phyloP scores from a whole-genome alignment of 495 filamentous ascomycete species.

The Thermothielavioides terrestris region DNA sequence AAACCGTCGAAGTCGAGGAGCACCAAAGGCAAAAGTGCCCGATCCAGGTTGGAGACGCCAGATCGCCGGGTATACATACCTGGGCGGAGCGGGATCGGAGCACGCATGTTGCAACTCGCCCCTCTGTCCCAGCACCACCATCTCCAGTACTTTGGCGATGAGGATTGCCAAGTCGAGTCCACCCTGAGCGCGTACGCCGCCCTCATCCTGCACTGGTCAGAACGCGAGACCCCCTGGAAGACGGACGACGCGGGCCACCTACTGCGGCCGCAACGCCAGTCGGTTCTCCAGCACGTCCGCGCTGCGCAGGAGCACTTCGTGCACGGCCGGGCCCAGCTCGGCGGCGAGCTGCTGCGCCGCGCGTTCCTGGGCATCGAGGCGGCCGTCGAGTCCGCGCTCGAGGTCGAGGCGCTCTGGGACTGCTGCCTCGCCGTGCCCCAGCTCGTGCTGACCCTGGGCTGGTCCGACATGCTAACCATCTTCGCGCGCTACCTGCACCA shows the following conservation, averaged over 20 bases:
- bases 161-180: not conserved
- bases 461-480: conserved; percentile 20
- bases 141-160: not conserved
- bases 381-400: conserved; percentile 8
- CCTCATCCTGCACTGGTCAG: conserved; percentile 11
- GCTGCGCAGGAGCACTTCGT: conserved; percentile 15
- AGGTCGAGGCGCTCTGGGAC: conserved; percentile 29
- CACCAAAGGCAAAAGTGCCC: not conserved
- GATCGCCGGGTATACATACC: too few species aligned
- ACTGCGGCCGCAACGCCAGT: not conserved
- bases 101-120: not conserved
- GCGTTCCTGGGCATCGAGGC: conserved; percentile 22
- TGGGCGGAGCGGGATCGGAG: too few species aligned
- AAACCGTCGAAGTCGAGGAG: conserved; percentile 8
- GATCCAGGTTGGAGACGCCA: too few species aligned
- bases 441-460: conserved; percentile 13
- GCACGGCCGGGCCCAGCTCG: not conserved
- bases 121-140: not conserved
- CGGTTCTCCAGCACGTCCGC: conserved; percentile 21
- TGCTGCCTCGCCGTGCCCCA: conserved; percentile 27
- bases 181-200: conserved; percentile 9
- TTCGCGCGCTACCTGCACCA: conserved; percentile 18
- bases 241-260: not conserved
- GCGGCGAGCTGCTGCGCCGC: conserved; percentile 15
- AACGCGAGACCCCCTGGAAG: conserved; percentile 5